Evolutionary conservation across 176 grass and related monocot genomes (phyloP), one percentile per base, ranked within the genome.

Genomic region (Ampelocalamus luodianensis): DNA sequence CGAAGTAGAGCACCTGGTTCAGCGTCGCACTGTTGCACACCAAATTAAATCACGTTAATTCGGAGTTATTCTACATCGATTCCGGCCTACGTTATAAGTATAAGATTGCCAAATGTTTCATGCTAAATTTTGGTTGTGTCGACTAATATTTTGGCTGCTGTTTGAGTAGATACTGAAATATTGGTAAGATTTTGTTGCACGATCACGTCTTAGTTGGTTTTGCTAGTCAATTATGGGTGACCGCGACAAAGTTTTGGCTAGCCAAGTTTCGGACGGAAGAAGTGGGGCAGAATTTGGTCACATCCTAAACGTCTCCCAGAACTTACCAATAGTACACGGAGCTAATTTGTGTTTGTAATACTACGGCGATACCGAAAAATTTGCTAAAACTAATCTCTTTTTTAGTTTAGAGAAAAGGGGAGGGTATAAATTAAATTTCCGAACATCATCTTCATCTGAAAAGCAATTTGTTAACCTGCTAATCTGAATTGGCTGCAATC

Each of bases 1-100:
- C 68, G 83, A 92, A 87, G 50, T 98, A 98, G 20, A 94, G 54
- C 72, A 95, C 82, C 89, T 98, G 96, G 80, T 94, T 98, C 64
- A 90, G 49, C 68, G 96, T 94, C 44, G 86, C 93, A 43, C 96
- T 98, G 72, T 72, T 5, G 68, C 80, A 85, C 10, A 20, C 46
- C 26, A 34, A 53, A 34, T 34, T 34, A 53, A 53, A 27, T 27
- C 60, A 63, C 60, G 60, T 6, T 14, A 20, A 51, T 68, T 14
- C 23, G 12, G 63, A 53, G 17, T 0, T 18, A 51, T 34, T 37
- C 14, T 17, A 80, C 44, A 15, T 54, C n/a, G 38, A 39, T 10
- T 54, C 36, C 9, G 13, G n/a, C 20, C 34, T 54, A 76, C 51
- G 51, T 23, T 58, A 76, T 34, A 39, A 43, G 3, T 43, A 62